Evolutionary conservation across 1,139 yeast species (phyloP).

Genomic region (Yamadazyma dendronema): DNA sequence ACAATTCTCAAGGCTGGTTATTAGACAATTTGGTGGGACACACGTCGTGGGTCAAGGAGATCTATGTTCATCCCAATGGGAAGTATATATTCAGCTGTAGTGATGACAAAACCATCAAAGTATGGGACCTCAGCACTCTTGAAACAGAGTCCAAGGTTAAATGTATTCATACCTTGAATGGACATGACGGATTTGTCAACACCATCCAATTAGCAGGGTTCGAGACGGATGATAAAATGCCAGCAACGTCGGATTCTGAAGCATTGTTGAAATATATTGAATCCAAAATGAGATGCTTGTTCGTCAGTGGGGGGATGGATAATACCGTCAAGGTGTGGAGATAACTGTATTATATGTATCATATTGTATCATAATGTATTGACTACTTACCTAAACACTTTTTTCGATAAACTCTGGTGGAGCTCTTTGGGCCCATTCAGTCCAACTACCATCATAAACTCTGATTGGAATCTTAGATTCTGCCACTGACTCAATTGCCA

Average conservation of each 20-base stretch:
- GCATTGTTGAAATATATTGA: slow-evolving; percentile 28
- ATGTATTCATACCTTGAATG: slow-evolving; percentile 50
- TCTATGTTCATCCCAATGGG: slow-evolving; percentile 76
- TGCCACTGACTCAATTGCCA: slow-evolving; percentile 43
- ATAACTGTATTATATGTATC: slow-evolving; percentile 13
- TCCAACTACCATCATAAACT: slow-evolving; percentile 96
- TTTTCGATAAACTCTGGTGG: slow-evolving; percentile 34
- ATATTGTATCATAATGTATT: no score
- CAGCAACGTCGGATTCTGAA: slow-evolving; percentile 8
- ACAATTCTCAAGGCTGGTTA: slow-evolving; percentile 59
- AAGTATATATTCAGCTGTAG: slow-evolving; percentile 67
- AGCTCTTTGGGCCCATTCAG: slow-evolving; percentile 56
- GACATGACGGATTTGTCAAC: slow-evolving; percentile 71
- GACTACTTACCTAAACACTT: no score
- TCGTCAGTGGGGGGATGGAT: slow-evolving; percentile 63
- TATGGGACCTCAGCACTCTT: slow-evolving; percentile 72
- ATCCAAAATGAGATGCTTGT: slow-evolving; percentile 51
- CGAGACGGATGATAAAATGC: slow-evolving; percentile 20
- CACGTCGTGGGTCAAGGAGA: slow-evolving; percentile 80
- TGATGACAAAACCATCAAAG: slow-evolving; percentile 72
- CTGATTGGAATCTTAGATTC: slow-evolving; percentile 65
- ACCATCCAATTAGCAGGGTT: slow-evolving; percentile 57
- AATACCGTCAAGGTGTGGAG: slow-evolving; percentile 53
- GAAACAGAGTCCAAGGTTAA: slow-evolving; percentile 43
- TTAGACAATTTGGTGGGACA: slow-evolving; percentile 66